Percentiles rank a stretch among this genome's conserved stretches.
These are phyloP conservation scores for Phanerodontia chrysosporium DNA, from an alignment of 768 basidiomycete genomes.

Conservation along the genomic window DNA sequence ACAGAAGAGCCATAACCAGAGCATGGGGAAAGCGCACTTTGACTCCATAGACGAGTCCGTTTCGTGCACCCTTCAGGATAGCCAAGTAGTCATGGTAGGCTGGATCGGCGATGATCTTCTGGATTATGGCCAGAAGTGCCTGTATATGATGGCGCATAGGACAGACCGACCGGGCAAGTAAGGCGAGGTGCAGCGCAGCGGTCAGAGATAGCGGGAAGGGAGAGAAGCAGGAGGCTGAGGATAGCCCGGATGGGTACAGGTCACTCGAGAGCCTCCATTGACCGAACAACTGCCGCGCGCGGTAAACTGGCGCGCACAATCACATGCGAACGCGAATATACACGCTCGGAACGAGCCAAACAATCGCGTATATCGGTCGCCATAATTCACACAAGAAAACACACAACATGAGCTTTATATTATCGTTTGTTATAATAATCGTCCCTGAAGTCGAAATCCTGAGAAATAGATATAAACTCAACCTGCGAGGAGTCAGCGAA, in stretches of 20 bases:
- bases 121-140: background rate
- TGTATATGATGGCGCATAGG: conserved; percentile 13
- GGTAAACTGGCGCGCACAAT: background rate
- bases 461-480: conserved; percentile 43
- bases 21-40: conserved; percentile 96
- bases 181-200: background rate
- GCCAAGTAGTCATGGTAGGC: conserved; percentile 86
- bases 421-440: conserved; percentile 35
- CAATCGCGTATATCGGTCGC: too few relatives aligned
- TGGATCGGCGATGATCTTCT: conserved; percentile 51
- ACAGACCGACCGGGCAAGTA: background rate
- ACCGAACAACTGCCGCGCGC: background rate
- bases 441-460: conserved; percentile 56
- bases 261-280: too few relatives aligned
- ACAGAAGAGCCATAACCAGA: conserved; percentile 91
- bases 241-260: background rate
- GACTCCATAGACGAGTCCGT: conserved; percentile 86
- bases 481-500: conserved; percentile 35
- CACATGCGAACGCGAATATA: conserved; percentile 7
- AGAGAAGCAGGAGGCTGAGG: background rate
- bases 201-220: background rate
- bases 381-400: too few relatives aligned
- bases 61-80: conserved; percentile 90
- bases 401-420: background rate
- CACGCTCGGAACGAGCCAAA: too few relatives aligned